These are phyloP conservation scores for Gnetum montanum DNA, from an alignment of 75 land plant species.

Conservation along the genomic window DNA sequence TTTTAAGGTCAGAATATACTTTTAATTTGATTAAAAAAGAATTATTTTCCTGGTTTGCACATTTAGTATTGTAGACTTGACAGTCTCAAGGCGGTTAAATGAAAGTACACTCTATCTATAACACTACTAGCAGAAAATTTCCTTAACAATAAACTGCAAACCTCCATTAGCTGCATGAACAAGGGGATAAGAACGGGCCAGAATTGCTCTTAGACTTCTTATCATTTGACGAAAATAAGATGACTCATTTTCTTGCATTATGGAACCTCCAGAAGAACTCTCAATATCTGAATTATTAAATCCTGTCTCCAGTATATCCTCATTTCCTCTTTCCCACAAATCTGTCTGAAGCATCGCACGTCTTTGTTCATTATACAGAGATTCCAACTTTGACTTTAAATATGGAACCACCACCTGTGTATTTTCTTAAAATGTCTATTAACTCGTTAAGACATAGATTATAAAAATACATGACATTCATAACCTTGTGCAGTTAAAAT, in stretches of 20 bases:
- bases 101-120: too few relatives aligned
- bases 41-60: too few relatives aligned
- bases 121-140: too few relatives aligned
- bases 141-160: conserved; percentile 18
- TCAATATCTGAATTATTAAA: conserved; percentile 9
- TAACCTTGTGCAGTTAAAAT: background rate
- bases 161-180: conserved; percentile 94
- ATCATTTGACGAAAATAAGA: conserved; percentile 17
- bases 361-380: conserved; percentile 74
- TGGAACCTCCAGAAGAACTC: conserved; percentile 1
- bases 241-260: conserved; percentile 11
- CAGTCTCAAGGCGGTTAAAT: too few relatives aligned
- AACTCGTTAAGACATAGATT: too few relatives aligned
- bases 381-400: conserved; percentile 79
- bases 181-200: conserved; percentile 72
- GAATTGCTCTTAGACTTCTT: conserved; percentile 27
- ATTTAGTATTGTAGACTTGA: too few relatives aligned
- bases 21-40: too few relatives aligned
- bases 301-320: conserved; percentile 31
- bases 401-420: conserved; percentile 93
- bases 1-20: too few relatives aligned
- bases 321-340: conserved; percentile 73
- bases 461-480: background rate
- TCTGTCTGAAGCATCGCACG: conserved; percentile 85
- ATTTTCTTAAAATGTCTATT: background rate